Evolutionary conservation across 2,329 filamentous ascomycete species (phyloP).

Genomic region (Neonectria magnoliae): DNA sequence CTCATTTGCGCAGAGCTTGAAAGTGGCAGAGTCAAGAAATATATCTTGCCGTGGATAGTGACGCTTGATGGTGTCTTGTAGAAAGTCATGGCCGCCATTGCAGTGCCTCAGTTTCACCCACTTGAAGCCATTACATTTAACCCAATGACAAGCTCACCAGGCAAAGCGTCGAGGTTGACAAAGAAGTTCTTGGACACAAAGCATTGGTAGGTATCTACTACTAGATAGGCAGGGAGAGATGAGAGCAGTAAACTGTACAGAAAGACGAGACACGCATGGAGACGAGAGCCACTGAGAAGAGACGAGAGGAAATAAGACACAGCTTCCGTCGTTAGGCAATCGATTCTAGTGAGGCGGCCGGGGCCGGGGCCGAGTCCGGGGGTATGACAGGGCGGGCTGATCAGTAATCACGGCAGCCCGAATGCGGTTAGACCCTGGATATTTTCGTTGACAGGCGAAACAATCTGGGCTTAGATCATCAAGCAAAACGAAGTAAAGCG

Average conservation of each 20-base stretch:
- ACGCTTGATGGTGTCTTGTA: conserved; percentile 4
- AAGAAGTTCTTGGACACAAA: neutral
- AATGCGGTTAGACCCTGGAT: neutral
- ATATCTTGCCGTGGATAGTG: neutral
- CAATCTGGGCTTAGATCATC: neutral
- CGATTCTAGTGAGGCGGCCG: neutral
- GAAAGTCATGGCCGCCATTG: conserved; percentile 8
- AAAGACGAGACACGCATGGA: neutral
- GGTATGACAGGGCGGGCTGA: neutral
- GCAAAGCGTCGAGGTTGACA: neutral
- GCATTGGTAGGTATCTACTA: no score
- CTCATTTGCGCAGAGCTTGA: neutral
- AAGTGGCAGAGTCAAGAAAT: neutral
- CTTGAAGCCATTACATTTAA: neutral
- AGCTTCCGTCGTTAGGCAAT: neutral
- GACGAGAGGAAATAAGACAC: neutral
- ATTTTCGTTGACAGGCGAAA: neutral
- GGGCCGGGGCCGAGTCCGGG: neutral
- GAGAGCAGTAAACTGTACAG: neutral
- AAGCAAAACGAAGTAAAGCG: neutral
- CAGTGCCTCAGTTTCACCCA: conserved; percentile 1
- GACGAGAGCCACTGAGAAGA: neutral
- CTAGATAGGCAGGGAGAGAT: neutral
- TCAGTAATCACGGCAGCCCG: neutral
- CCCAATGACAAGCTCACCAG: neutral